These are phyloP conservation scores for Cyberlindnera mississippiensis DNA, from an alignment of 805 yeast species.

Conservation along the genomic window DNA sequence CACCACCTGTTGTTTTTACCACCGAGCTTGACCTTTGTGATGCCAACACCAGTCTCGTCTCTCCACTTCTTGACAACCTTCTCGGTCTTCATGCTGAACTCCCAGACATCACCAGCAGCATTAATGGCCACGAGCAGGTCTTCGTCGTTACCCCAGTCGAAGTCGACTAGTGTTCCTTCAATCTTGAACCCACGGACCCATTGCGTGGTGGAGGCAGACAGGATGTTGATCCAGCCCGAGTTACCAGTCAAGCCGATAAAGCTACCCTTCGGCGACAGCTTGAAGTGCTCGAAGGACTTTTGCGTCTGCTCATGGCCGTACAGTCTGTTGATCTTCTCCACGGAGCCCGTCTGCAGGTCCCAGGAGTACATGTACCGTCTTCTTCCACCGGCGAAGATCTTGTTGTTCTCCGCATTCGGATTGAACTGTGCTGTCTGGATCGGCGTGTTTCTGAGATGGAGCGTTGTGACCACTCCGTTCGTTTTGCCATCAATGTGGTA, in stretches of 20 bases:
- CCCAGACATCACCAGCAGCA: constrained; percentile 85
- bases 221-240: constrained; percentile 85
- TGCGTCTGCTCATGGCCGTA: constrained; percentile 90
- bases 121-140: constrained; percentile 56
- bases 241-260: constrained; percentile 76
- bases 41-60: constrained; percentile 82
- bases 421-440: constrained; percentile 72
- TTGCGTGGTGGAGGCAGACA: constrained; percentile 76
- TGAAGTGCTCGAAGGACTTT: constrained; percentile 82
- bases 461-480: constrained; percentile 77
- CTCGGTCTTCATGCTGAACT: constrained; percentile 54
- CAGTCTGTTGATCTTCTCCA: constrained; percentile 82
- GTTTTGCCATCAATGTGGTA: constrained; percentile 87
- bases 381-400: constrained; percentile 83
- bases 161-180: constrained; percentile 82
- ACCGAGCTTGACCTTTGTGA: constrained; percentile 72
- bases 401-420: constrained; percentile 41
- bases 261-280: constrained; percentile 66
- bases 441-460: constrained; percentile 77
- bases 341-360: constrained; percentile 70
- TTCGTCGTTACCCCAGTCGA: constrained; percentile 56
- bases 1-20: constrained; percentile 70
- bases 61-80: constrained; percentile 67
- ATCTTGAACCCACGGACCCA: constrained; percentile 85
- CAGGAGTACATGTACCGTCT: constrained; percentile 89